Evolutionary conservation across 192 early-diverging fungal genomes (phyloP).

Genomic region (Rhizophagus clarus): DNA sequence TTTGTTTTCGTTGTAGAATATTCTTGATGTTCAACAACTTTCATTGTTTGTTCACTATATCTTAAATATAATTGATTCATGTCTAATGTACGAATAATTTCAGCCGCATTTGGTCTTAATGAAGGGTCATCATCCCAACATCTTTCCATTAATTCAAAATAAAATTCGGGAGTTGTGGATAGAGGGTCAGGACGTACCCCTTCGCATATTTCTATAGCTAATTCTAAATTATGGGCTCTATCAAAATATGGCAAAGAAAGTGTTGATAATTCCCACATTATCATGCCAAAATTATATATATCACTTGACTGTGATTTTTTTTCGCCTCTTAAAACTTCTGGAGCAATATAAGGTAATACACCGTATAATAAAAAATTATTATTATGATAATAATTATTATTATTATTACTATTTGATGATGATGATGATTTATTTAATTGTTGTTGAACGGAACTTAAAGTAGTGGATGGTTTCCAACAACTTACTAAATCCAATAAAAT

Average conservation of each 20-base stretch:
- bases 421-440: background rate
- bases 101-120: slow-evolving; percentile 10
- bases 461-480: background rate
- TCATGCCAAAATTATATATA: slow-evolving; percentile 46
- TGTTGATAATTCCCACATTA: slow-evolving; percentile 48
- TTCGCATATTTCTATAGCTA: slow-evolving; percentile 35
- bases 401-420: too few relatives aligned
- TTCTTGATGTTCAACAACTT: background rate
- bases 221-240: slow-evolving; percentile 30
- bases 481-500: background rate
- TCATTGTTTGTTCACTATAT: background rate
- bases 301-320: slow-evolving; percentile 12
- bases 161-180: slow-evolving; percentile 38
- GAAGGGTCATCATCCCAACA: slow-evolving; percentile 44
- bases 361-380: slow-evolving; percentile 26
- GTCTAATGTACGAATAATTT: background rate
- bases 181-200: slow-evolving; percentile 39
- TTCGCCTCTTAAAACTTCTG: slow-evolving; percentile 32
- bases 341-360: slow-evolving; percentile 38
- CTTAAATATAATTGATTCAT: background rate
- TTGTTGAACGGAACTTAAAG: background rate
- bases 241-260: slow-evolving; percentile 39
- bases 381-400: background rate
- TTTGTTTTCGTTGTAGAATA: background rate
- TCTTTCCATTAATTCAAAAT: slow-evolving; percentile 38